Evolutionary conservation across 352 stramenopile genomes (phyloP).

Genomic region (Globisporangium middletonii): DNA sequence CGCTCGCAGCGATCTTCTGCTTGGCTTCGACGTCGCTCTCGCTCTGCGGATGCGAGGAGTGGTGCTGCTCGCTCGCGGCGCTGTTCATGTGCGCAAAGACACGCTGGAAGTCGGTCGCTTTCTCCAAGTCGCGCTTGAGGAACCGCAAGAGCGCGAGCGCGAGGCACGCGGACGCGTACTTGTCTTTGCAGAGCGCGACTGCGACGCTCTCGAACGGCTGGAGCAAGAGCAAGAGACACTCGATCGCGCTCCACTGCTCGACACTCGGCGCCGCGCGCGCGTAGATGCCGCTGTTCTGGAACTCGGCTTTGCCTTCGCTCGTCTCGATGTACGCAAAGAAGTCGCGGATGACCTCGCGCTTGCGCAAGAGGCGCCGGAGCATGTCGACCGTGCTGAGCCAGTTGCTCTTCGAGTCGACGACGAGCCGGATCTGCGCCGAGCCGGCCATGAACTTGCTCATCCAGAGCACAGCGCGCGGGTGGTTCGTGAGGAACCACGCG

Average conservation of each 20-base stretch:
- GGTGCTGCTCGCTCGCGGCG: neutral
- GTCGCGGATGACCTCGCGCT: constrained; percentile 32
- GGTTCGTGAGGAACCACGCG: constrained; percentile 39
- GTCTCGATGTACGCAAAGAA: constrained; percentile 42
- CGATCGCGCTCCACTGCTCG: constrained; percentile 34
- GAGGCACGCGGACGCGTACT: constrained; percentile 32
- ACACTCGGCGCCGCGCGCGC: constrained; percentile 20
- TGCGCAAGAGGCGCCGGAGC: constrained; percentile 36
- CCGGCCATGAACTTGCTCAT: constrained; percentile 32
- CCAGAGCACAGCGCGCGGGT: constrained; percentile 32
- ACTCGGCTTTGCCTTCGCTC: constrained; percentile 28
- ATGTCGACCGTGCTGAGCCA: constrained; percentile 47
- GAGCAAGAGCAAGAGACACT: constrained; percentile 33
- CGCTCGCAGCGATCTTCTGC: constrained; percentile 22
- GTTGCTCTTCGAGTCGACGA: constrained; percentile 34
- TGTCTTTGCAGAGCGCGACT: constrained; percentile 33
- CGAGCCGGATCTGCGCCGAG: constrained; percentile 27
- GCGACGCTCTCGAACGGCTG: constrained; percentile 45
- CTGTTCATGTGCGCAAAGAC: constrained; percentile 22
- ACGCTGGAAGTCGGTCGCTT: constrained; percentile 37
- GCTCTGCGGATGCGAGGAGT: neutral
- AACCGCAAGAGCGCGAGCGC: constrained; percentile 37
- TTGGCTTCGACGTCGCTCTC: constrained; percentile 10
- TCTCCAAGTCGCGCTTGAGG: constrained; percentile 39
- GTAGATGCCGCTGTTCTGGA: constrained; percentile 19